phyloP scores from a whole-genome alignment of 768 basidiomycete genomes.

The Leccinum broughii region DNA sequence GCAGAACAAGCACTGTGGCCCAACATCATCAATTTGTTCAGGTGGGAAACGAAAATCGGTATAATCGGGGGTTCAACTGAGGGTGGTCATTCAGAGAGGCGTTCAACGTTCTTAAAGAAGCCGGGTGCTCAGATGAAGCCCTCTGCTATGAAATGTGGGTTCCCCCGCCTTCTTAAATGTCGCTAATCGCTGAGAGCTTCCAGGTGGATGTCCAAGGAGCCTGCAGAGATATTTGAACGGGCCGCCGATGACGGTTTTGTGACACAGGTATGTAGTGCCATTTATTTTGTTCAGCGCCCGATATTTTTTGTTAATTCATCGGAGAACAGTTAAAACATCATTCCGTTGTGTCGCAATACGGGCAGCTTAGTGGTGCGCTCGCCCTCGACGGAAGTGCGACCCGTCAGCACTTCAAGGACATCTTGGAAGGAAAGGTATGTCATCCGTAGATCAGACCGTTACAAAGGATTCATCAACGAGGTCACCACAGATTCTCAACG shows the following conservation, averaged over 20 bases:
- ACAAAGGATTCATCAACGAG: background rate
- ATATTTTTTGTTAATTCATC: background rate
- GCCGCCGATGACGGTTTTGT: slow-evolving; percentile 70
- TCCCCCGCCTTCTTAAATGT: background rate
- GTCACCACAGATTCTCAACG: slow-evolving; percentile 49
- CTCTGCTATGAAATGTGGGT: slow-evolving; percentile 63
- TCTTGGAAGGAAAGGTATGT: slow-evolving; percentile 55
- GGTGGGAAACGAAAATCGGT: slow-evolving; percentile 31
- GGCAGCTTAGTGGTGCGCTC: slow-evolving; percentile 58
- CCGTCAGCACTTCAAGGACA: slow-evolving; percentile 56
- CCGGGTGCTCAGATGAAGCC: slow-evolving; percentile 66
- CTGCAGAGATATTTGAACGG: slow-evolving; percentile 66
- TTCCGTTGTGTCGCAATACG: slow-evolving; percentile 61
- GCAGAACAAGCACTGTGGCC: slow-evolving; percentile 70
- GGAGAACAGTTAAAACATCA: slow-evolving; percentile 54
- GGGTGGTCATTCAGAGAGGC: slow-evolving; percentile 46
- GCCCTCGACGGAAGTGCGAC: slow-evolving; percentile 51
- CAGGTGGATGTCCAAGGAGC: slow-evolving; percentile 76
- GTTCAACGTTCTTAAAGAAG: slow-evolving; percentile 61
- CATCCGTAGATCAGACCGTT: background rate
- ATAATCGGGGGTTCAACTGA: background rate
- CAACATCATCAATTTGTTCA: slow-evolving; percentile 63
- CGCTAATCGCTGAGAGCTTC: background rate
- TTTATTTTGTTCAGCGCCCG: background rate
- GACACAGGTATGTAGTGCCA: slow-evolving; percentile 40